phyloP scores from a whole-genome alignment of 345 rosid species.

The Syzygium oleosum region DNA sequence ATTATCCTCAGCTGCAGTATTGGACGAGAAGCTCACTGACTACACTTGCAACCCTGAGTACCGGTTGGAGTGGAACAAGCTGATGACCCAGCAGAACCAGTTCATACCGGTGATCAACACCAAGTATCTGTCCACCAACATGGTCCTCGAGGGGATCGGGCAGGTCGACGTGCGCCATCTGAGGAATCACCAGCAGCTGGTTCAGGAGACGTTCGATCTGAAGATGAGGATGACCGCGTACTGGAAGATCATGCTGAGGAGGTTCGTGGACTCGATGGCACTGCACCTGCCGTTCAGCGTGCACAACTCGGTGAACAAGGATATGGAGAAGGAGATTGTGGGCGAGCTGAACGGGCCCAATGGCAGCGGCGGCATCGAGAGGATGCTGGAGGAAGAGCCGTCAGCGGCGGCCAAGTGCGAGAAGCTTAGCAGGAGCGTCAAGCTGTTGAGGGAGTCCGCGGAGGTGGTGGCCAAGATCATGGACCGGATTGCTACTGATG shows the following conservation, averaged over 20 bases:
- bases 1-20: conserved; percentile 11
- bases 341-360: conserved; percentile 1
- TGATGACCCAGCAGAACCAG: not conserved
- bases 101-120: not conserved
- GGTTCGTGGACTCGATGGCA: conserved; percentile 17
- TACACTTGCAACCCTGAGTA: conserved; percentile 28
- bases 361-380: not conserved
- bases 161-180: not conserved
- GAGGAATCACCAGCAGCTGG: not conserved
- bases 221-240: conserved; percentile 19
- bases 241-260: conserved; percentile 17
- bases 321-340: conserved; percentile 8
- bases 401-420: conserved; percentile 5
- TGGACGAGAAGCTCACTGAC: conserved; percentile 15
- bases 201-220: conserved; percentile 13
- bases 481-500: not conserved
- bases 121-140: too few relatives aligned
- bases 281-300: conserved; percentile 7
- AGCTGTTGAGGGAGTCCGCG: conserved; percentile 8
- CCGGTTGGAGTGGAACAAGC: conserved; percentile 5
- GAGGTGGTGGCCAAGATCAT: conserved; percentile 6
- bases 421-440: conserved; percentile 14
- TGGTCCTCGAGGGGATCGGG: conserved; percentile 6
- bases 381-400: conserved; percentile 17
- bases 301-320: conserved; percentile 2